Base-by-base conservation (phyloP, 768 basidiomycete species). In the Lentinula sp. region DNA sequence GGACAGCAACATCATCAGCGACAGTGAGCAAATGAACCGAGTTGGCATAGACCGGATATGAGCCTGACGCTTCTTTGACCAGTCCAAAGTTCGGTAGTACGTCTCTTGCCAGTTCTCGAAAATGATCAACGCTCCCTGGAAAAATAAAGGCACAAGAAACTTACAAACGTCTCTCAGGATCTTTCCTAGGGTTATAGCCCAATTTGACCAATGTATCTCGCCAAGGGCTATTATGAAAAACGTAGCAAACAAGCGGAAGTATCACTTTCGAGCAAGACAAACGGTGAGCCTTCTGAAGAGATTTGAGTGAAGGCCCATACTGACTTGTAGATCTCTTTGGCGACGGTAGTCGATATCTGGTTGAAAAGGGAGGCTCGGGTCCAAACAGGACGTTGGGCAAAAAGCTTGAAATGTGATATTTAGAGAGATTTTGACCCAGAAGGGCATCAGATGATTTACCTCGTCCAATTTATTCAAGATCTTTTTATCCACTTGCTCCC, bases 191-290 rank as follows among this genome's bases (percentile, higher is more conserved):
- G 68, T 99, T 96, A 68, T 95, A 98, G 12, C 88, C 86, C 61
- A 94, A 88, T 49, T 85, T 85, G 37, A 98, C 81, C 54, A 95
- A 80, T 13, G 91, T 90, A 66, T 98, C 95, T 43, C 93, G 81
- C 88, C 91, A 98, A 3, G 95, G 95, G 0, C 97, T 96, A 65
- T 97, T 95, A 65, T 88, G 84, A 69, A 98, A 95, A 8, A 91
- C 88, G 68, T 95, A 99, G 59, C 87, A 88, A 3, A 90, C 84
- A 5, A 91, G 73, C 3, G 95, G 89, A 16, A 96, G 81, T 15
- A 94, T 78, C 6, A 85, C 73, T 69, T 95, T 96, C 12, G 91
- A 90, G 62, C 94, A 18, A 55, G 39, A 18, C 20, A 33, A 23
- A 28, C 13, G 18, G 54, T 52, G 1, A 10, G 48, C n/a, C 43